Conservation (phyloP, 805 yeast species). For the Starmerella geochares region DNA sequence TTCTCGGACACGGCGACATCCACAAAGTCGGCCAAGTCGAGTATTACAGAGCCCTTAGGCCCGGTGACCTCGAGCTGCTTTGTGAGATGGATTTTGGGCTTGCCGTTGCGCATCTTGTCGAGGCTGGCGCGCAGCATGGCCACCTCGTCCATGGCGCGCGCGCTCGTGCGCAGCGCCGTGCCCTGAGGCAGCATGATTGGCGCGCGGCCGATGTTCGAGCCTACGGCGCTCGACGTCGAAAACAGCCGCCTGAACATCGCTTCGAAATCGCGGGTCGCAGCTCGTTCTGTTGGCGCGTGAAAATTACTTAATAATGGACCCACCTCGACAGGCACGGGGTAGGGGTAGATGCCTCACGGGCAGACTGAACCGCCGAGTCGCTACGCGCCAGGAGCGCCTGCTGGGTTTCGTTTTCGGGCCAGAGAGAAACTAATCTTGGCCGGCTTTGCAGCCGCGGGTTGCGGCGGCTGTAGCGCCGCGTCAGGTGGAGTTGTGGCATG, state of each 20-base stretch:
- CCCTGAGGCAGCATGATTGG: conserved; percentile 63
- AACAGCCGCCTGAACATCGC: conserved; percentile 14
- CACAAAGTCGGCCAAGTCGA: conserved; percentile 67
- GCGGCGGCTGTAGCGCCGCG: too few relatives aligned
- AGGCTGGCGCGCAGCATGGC: conserved; percentile 38
- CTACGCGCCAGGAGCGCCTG: neutral
- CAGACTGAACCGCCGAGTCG: too few relatives aligned
- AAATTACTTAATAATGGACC: neutral
- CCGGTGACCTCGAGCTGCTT: conserved; percentile 56
- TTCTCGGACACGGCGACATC: conserved; percentile 31
- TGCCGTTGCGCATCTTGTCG: conserved; percentile 61
- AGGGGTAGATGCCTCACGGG: conserved; percentile 2
- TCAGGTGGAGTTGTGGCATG: too few relatives aligned
- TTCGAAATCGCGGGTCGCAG: neutral
- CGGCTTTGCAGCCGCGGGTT: too few relatives aligned
- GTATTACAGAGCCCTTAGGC: conserved; percentile 59
- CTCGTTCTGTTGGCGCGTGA: neutral
- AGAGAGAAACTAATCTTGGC: conserved; percentile 5
- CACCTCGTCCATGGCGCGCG: conserved; percentile 27
- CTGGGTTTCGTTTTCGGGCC: neutral
- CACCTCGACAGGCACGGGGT: neutral
- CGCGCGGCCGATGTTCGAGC: conserved; percentile 56
- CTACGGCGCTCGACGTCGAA: conserved; percentile 13
- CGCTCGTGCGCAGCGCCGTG: conserved; percentile 38
- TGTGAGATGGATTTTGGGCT: conserved; percentile 46